phyloP scores from a whole-genome alignment of 352 stramenopile species.

The Pythium grandisporangium region DNA sequence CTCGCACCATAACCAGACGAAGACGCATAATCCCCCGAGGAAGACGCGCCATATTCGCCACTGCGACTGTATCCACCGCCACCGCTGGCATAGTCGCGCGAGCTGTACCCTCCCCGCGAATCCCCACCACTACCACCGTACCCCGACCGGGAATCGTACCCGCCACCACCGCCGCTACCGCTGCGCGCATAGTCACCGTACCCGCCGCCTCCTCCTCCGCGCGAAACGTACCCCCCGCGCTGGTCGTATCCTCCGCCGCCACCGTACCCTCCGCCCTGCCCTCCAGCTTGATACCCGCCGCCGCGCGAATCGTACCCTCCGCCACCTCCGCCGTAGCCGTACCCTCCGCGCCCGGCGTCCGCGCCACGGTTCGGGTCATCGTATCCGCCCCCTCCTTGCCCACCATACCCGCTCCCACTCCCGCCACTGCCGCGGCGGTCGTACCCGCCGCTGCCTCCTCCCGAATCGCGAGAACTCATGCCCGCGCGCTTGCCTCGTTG shows the following conservation, averaged over 20 bases:
- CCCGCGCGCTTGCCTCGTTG: too few relatives aligned
- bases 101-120: constrained; percentile 14
- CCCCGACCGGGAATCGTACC: constrained; percentile 22
- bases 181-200: constrained; percentile 8
- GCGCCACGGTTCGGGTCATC: constrained; percentile 2
- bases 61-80: constrained; percentile 11
- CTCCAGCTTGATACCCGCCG: too few relatives aligned
- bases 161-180: constrained; percentile 1
- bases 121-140: constrained; percentile 7
- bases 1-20: constrained; percentile 11
- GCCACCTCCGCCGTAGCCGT: constrained; percentile 4
- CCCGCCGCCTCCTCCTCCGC: constrained; percentile 4
- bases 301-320: constrained; percentile 18
- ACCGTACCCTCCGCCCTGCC: constrained; percentile 5
- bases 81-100: constrained; percentile 11
- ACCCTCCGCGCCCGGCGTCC: too few relatives aligned
- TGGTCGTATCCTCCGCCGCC: constrained; percentile 17
- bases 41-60: constrained; percentile 6
- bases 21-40: constrained; percentile 3
- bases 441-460: constrained; percentile 10
- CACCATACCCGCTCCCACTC: background rate
- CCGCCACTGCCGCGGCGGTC: constrained; percentile 7
- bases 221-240: constrained; percentile 12
- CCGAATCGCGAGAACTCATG: constrained; percentile 9
- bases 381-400: constrained; percentile 7